phyloP scores from a whole-genome alignment of 2,329 filamentous ascomycete species.

The Sclerotiophoma versabilis region DNA sequence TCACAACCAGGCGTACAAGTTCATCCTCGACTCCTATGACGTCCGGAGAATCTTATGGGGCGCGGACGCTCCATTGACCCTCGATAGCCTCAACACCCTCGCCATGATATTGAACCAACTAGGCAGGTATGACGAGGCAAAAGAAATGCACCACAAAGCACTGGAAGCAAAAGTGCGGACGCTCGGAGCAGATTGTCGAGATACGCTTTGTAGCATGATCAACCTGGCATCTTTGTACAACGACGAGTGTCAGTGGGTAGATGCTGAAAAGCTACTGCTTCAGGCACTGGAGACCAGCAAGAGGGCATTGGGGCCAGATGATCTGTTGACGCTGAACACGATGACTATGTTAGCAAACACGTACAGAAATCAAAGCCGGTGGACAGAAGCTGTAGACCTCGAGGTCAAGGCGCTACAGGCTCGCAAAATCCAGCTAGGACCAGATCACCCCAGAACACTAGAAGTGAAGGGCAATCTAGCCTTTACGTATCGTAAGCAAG shows the following conservation, averaged over 20 bases:
- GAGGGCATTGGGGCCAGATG: not conserved
- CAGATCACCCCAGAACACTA: not conserved
- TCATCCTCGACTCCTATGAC: not conserved
- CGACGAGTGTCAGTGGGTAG: not conserved
- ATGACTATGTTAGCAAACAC: not conserved
- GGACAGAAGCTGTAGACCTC: not conserved
- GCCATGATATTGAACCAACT: not conserved
- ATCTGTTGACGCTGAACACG: not conserved
- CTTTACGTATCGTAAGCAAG: not conserved
- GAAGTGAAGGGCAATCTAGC: not conserved
- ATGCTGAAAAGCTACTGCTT: conserved; percentile 3
- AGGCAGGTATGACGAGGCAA: conserved; percentile 5
- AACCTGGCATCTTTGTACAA: conserved; percentile 9
- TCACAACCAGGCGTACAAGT: not conserved
- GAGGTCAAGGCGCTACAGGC: not conserved
- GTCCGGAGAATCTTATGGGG: not conserved
- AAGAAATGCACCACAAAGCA: conserved; percentile 3
- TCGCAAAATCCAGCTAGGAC: not conserved
- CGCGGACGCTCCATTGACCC: not conserved
- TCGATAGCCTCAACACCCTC: conserved; percentile 6
- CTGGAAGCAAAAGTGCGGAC: conserved; percentile 1
- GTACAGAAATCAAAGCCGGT: not conserved
- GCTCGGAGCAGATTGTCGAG: not conserved
- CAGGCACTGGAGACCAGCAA: not conserved
- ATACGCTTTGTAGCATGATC: conserved; percentile 3